Conservation (phyloP, 2,329 filamentous ascomycete genomes). For the Cercospora berteroae region DNA sequence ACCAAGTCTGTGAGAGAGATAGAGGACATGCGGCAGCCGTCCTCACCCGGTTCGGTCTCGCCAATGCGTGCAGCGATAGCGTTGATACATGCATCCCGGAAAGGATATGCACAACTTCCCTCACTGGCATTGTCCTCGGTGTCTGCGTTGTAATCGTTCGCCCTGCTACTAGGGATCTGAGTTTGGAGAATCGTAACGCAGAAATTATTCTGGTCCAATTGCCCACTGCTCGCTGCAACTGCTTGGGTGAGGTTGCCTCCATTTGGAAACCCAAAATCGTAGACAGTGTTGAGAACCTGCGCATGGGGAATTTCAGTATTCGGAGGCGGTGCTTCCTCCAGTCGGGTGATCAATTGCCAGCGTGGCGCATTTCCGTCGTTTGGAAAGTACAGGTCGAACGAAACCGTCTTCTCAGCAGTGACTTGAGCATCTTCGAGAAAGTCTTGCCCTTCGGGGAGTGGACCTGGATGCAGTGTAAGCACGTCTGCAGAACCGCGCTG, state of each 20-base stretch:
- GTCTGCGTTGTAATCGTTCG: conserved; percentile 9
- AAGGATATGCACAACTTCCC: conserved; percentile 14
- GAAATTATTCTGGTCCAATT: conserved; percentile 16
- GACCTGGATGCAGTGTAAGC: neutral
- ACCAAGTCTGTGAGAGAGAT: conserved; percentile 7
- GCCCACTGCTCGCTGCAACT: conserved; percentile 11
- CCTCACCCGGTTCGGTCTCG: conserved; percentile 9
- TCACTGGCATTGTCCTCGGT: conserved; percentile 17
- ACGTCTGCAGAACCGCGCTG: neutral
- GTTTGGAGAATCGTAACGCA: conserved; percentile 18
- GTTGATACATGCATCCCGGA: conserved; percentile 11
- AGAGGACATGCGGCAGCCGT: conserved; percentile 11
- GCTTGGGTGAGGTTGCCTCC: conserved; percentile 5
- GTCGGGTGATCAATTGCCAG: conserved; percentile 12
- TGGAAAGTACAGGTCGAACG: conserved; percentile 14
- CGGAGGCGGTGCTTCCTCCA: conserved; percentile 9
- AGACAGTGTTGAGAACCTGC: conserved; percentile 14
- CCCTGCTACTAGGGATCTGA: conserved; percentile 1
- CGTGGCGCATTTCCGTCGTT: conserved; percentile 11
- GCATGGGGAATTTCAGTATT: conserved; percentile 12
- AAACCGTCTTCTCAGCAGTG: conserved; percentile 8
- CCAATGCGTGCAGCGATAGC: conserved; percentile 12
- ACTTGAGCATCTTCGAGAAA: conserved; percentile 7
- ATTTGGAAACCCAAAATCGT: conserved; percentile 10
- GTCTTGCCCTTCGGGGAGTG: conserved; percentile 3